These are phyloP conservation scores for Puccinia sorghi DNA, from an alignment of 1,284 basidiomycete species.

Conservation along the genomic window DNA sequence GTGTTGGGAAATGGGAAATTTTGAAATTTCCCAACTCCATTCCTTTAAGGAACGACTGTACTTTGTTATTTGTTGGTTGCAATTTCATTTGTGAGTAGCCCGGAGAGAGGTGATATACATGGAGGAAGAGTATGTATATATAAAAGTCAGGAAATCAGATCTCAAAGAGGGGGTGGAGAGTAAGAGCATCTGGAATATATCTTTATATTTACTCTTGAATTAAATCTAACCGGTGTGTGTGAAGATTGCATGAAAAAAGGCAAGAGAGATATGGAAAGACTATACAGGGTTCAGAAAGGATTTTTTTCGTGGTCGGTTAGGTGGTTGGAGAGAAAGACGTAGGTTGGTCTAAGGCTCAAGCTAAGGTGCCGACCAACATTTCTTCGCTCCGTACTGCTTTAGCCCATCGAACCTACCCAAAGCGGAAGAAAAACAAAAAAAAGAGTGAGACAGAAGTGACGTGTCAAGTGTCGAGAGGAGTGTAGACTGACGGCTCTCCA, in stretches of 20 bases:
- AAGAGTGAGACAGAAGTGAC: not conserved
- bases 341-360: not conserved
- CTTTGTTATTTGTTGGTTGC: no score
- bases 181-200: no score
- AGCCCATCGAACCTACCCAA: conserved; percentile 40
- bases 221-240: no score
- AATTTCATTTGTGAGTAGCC: no score
- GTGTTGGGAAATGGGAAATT: no score
- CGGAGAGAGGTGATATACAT: no score
- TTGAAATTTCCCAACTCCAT: no score
- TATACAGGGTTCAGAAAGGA: not conserved
- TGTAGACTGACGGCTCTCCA: conserved; percentile 64
- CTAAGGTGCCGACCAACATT: conserved; percentile 18
- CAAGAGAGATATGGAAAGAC: not conserved
- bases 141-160: no score
- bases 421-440: not conserved
- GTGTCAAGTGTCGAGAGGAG: not conserved
- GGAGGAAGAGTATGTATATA: no score
- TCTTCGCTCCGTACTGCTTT: conserved; percentile 36
- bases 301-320: not conserved
- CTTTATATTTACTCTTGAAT: no score
- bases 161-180: no score
- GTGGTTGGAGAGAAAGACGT: not conserved
- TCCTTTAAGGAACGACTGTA: no score
- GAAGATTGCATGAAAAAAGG: not conserved